Percentiles rank a stretch among this genome's conserved stretches.
Conservation (phyloP, 2,329 filamentous ascomycete genomes). For the Nannizziopsis barbatae region DNA sequence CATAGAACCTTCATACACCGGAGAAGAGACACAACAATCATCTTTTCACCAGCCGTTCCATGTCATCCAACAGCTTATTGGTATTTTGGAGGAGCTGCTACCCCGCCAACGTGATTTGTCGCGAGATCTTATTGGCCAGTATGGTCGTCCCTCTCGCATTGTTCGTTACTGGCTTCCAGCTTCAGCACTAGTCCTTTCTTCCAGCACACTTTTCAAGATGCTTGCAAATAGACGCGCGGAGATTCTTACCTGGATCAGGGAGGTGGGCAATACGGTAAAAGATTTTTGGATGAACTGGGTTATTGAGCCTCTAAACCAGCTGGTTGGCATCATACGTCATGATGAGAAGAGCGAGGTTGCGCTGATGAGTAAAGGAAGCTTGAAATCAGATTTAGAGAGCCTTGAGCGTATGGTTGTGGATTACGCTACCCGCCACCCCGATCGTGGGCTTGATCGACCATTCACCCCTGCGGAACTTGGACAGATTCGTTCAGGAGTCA, state of each 20-base stretch:
- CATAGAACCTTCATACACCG: slow-evolving; percentile 39
- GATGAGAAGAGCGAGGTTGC: slow-evolving; percentile 88
- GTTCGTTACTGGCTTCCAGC: slow-evolving; percentile 84
- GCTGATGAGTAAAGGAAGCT: slow-evolving; percentile 86
- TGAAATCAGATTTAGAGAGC: slow-evolving; percentile 80
- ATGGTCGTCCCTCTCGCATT: slow-evolving; percentile 63
- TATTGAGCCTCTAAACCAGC: slow-evolving; percentile 66
- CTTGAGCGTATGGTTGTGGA: slow-evolving; percentile 97
- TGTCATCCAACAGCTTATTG: slow-evolving; percentile 30
- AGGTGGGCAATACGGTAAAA: slow-evolving; percentile 64
- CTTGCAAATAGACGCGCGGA: slow-evolving; percentile 63
- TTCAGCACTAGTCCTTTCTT: slow-evolving; percentile 61
- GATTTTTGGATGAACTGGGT: slow-evolving; percentile 98
- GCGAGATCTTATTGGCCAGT: slow-evolving; percentile 45
- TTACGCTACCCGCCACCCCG: slow-evolving; percentile 71
- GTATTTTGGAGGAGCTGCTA: slow-evolving; percentile 57
- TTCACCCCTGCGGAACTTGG: slow-evolving; percentile 60
- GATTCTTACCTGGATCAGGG: slow-evolving; percentile 66
- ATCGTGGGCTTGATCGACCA: slow-evolving; percentile 39
- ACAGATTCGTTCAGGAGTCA: slow-evolving; percentile 66
- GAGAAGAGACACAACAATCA: slow-evolving; percentile 30
- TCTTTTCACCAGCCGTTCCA: slow-evolving; percentile 17
- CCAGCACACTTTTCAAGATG: slow-evolving; percentile 73
- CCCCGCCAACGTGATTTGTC: slow-evolving; percentile 54
- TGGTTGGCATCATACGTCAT: slow-evolving; percentile 86